These are phyloP conservation scores for Biscogniauxia sp. DNA, from an alignment of 2,329 filamentous ascomycete genomes.

Conservation along the genomic window DNA sequence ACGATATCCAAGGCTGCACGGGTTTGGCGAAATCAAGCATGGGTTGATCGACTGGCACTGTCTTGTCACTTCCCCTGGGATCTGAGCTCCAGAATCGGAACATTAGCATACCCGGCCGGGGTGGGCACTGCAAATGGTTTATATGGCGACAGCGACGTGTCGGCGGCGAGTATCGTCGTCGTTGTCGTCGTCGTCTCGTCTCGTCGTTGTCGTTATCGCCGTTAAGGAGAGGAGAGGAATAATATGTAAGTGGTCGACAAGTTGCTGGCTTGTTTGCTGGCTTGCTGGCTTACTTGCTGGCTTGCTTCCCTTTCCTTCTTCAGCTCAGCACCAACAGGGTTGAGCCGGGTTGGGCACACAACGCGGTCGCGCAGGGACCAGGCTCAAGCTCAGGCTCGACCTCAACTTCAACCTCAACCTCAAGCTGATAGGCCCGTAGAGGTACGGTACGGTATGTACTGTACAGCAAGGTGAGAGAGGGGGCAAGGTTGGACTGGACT, in stretches of 20 bases:
- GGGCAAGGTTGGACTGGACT: constrained; percentile 9
- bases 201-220: neutral
- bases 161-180: neutral
- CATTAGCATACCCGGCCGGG: constrained; percentile 48
- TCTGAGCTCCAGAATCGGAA: constrained; percentile 62
- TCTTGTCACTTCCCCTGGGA: constrained; percentile 55
- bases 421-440: constrained; percentile 9
- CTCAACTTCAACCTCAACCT: constrained; percentile 4
- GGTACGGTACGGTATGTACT: constrained; percentile 2
- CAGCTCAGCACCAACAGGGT: no score
- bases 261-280: no score
- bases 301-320: no score
- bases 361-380: no score
- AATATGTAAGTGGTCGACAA: no score
- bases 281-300: no score
- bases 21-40: constrained; percentile 37
- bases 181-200: neutral
- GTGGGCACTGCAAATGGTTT: constrained; percentile 11
- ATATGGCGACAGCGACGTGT: constrained; percentile 8
- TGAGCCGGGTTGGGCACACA: no score
- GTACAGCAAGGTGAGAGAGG: constrained; percentile 19
- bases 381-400: no score
- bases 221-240: no score
- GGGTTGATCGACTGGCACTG: constrained; percentile 42
- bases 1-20: constrained; percentile 33